Evolutionary conservation across 768 basidiomycete species (phyloP).

Genomic region (Panaeolus cyanescens): DNA sequence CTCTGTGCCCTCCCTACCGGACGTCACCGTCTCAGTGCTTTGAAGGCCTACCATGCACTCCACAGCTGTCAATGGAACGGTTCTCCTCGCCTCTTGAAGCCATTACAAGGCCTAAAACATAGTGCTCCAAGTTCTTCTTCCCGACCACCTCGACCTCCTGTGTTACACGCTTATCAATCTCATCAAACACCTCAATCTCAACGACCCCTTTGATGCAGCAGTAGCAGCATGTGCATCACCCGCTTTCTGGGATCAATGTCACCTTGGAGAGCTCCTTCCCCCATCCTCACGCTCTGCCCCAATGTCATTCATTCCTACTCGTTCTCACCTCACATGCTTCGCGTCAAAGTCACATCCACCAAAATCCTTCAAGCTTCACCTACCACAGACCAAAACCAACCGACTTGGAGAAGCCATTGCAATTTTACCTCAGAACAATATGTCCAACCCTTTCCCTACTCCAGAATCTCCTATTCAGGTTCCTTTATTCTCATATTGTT

Average conservation of each 20-base stretch:
- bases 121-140: constrained; percentile 20
- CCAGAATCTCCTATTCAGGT: constrained; percentile 5
- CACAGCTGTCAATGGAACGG: constrained; percentile 25
- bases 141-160: constrained; percentile 16
- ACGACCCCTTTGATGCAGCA: constrained; percentile 19
- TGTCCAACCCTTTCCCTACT: constrained; percentile 20
- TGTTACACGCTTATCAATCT: constrained; percentile 24
- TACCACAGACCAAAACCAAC: constrained; percentile 26
- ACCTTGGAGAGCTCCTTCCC: constrained; percentile 34
- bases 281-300: too few species aligned
- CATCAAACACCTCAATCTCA: constrained; percentile 13
- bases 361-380: too few species aligned
- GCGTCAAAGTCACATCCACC: too few species aligned
- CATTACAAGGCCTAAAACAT: constrained; percentile 23
- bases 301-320: too few species aligned
- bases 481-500: constrained; percentile 20
- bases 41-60: constrained; percentile 35
- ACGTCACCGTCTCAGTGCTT: constrained; percentile 19
- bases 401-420: constrained; percentile 18
- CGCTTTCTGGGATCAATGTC: constrained; percentile 32
- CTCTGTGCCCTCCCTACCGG: constrained; percentile 19
- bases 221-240: constrained; percentile 19
- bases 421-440: constrained; percentile 13
- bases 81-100: constrained; percentile 19
- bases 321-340: too few species aligned